A percentile compares a stretch with the other conserved stretches of the same genome.
phyloP scores from a whole-genome alignment of 768 basidiomycete genomes.

The Dioszegia crocea region DNA sequence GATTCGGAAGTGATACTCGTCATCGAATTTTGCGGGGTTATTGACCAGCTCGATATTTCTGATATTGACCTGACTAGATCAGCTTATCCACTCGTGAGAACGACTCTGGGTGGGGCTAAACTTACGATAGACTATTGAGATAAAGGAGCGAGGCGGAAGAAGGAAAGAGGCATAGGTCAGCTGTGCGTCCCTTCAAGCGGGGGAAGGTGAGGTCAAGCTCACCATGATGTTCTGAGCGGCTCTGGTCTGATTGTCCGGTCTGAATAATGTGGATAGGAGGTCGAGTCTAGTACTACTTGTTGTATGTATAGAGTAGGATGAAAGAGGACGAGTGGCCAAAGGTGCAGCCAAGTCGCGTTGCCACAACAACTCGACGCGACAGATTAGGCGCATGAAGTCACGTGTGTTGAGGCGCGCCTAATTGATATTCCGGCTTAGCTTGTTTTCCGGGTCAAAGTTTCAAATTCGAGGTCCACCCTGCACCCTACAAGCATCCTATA shows the following conservation, averaged over 20 bases:
- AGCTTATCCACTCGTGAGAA: neutral
- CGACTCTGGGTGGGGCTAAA: neutral
- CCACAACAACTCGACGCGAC: neutral
- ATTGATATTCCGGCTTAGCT: no score
- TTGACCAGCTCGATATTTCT: conserved; percentile 65
- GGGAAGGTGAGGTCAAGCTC: no score
- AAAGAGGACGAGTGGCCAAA: no score
- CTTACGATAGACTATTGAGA: conserved; percentile 37
- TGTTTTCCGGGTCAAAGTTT: no score
- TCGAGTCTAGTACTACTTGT: no score
- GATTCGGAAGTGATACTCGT: conserved; percentile 86
- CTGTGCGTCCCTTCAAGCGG: no score
- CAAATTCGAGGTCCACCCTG: no score
- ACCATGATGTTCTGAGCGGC: neutral
- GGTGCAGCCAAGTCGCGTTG: no score
- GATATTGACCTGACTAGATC: conserved; percentile 49
- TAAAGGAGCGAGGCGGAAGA: neutral
- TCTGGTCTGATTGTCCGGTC: neutral
- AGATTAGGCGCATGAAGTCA: neutral
- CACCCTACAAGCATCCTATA: no score
- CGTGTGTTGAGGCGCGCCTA: no score
- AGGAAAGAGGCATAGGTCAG: no score
- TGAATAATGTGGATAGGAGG: no score
- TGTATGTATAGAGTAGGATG: neutral
- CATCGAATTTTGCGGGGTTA: conserved; percentile 86